Conservation (phyloP, 208 protist species). For the Trichomonas vaginalis region DNA sequence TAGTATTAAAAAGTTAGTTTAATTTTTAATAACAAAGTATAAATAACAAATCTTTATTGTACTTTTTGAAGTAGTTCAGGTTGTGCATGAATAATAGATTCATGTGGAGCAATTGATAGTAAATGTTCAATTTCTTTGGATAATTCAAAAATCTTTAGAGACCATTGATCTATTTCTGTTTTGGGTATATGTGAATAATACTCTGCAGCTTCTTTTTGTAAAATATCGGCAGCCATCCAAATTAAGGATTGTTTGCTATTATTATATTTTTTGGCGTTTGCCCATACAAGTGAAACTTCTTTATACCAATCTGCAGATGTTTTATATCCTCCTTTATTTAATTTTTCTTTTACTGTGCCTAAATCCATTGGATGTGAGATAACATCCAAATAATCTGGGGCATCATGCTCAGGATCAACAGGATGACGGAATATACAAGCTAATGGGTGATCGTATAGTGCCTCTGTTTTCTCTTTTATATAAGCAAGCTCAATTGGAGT, state of each 20-base stretch:
- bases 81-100: background rate
- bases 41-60: background rate
- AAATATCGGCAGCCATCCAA: background rate
- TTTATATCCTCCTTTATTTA: background rate
- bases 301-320: background rate
- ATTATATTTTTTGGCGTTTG: background rate
- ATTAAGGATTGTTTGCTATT: background rate
- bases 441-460: background rate
- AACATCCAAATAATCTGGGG: background rate
- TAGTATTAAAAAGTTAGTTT: too few species aligned
- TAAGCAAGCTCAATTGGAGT: background rate
- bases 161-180: background rate
- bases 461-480: background rate
- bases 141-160: background rate
- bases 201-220: background rate
- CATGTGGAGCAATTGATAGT: background rate
- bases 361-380: constrained; percentile 9
- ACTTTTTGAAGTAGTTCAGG: background rate
- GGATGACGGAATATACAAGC: background rate
- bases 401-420: background rate
- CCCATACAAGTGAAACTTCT: background rate
- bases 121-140: background rate
- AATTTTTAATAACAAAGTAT: too few species aligned
- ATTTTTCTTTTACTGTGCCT: background rate
- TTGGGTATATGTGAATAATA: background rate